Conservation (phyloP, 2,329 filamentous ascomycete genomes). For the Thelonectria blattea region DNA sequence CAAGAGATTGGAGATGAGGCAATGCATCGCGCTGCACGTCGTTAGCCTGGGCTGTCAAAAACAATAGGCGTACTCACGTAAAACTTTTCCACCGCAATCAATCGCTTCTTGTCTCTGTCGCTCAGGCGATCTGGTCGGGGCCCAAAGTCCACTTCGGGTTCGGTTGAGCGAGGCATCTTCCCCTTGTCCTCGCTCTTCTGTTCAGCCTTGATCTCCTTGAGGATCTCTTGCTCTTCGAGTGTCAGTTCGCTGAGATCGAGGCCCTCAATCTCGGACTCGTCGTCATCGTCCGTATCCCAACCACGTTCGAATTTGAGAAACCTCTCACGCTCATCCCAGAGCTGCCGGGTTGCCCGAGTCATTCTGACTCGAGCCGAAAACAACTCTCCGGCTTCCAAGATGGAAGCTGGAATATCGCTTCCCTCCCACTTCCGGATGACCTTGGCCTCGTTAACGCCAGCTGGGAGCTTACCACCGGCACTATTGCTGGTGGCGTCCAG, state of each 20-base stretch:
- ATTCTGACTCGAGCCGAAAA: slow-evolving; percentile 91
- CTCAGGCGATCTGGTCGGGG: slow-evolving; percentile 55
- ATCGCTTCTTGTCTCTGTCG: slow-evolving; percentile 65
- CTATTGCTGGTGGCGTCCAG: slow-evolving; percentile 88
- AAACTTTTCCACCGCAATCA: slow-evolving; percentile 79
- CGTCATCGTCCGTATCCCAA: slow-evolving; percentile 67
- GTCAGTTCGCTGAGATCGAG: slow-evolving; percentile 54
- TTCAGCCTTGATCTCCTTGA: slow-evolving; percentile 48
- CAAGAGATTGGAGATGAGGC: slow-evolving; percentile 87
- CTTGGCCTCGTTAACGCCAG: slow-evolving; percentile 78
- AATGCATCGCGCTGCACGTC: slow-evolving; percentile 69
- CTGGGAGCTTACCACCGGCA: slow-evolving; percentile 85
- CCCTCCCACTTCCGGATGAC: slow-evolving; percentile 90
- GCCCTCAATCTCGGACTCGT: slow-evolving; percentile 52
- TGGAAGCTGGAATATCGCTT: slow-evolving; percentile 92
- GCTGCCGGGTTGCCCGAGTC: slow-evolving; percentile 86
- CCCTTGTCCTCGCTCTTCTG: slow-evolving; percentile 41
- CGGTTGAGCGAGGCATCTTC: slow-evolving; percentile 24
- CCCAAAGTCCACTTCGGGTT: slow-evolving; percentile 50
- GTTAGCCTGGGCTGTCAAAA: background rate
- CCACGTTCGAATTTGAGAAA: slow-evolving; percentile 93
- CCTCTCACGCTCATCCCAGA: slow-evolving; percentile 92
- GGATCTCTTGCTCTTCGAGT: slow-evolving; percentile 47
- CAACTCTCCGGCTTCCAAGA: slow-evolving; percentile 90
- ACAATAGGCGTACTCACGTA: slow-evolving; percentile 69